These are phyloP conservation scores for Arthrobotrys sphaeroides DNA, from an alignment of 2,329 filamentous ascomycete species.

Conservation along the genomic window DNA sequence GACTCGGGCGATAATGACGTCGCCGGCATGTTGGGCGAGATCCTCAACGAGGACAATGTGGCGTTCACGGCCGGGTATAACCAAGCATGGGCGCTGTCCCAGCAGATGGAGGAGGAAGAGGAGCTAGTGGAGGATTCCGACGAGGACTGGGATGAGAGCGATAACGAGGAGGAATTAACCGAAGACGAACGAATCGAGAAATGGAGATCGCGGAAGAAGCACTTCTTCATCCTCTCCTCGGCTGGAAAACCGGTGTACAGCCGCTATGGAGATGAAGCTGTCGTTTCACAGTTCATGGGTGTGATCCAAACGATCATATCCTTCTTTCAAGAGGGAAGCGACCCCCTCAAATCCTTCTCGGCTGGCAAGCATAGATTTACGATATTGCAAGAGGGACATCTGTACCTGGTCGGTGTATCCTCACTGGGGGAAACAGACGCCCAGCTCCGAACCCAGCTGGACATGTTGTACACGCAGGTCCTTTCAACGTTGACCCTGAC, in stretches of 20 bases:
- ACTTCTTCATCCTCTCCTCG: slow-evolving; percentile 94
- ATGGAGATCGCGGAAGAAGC: slow-evolving; percentile 94
- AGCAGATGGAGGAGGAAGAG: slow-evolving; percentile 48
- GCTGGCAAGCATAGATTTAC: slow-evolving; percentile 89
- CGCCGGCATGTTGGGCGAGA: slow-evolving; percentile 58
- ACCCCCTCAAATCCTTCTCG: slow-evolving; percentile 82
- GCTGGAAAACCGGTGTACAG: slow-evolving; percentile 98
- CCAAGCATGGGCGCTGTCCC: slow-evolving; percentile 38
- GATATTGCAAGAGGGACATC: slow-evolving; percentile 80
- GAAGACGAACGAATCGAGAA: slow-evolving; percentile 70
- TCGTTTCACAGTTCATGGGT: slow-evolving; percentile 93
- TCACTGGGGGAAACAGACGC: slow-evolving; percentile 89
- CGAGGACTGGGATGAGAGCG: slow-evolving; percentile 57
- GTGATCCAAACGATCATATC: slow-evolving; percentile 98
- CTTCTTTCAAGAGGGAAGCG: slow-evolving; percentile 81
- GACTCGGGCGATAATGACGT: slow-evolving; percentile 57
- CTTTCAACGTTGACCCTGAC: slow-evolving; percentile 92
- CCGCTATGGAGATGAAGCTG: slow-evolving; percentile 85
- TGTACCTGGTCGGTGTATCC: slow-evolving; percentile 94
- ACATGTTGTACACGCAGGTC: slow-evolving; percentile 98
- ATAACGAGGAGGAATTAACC: slow-evolving; percentile 57
- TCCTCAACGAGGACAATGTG: slow-evolving; percentile 56
- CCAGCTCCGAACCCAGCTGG: slow-evolving; percentile 85
- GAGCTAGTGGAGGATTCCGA: slow-evolving; percentile 55
- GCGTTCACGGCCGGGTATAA: slow-evolving; percentile 46